Percentiles rank a stretch among this genome's conserved stretches.
These are phyloP conservation scores for Avena eriantha DNA, from an alignment of 176 grass and related monocot genomes.

Conservation along the genomic window DNA sequence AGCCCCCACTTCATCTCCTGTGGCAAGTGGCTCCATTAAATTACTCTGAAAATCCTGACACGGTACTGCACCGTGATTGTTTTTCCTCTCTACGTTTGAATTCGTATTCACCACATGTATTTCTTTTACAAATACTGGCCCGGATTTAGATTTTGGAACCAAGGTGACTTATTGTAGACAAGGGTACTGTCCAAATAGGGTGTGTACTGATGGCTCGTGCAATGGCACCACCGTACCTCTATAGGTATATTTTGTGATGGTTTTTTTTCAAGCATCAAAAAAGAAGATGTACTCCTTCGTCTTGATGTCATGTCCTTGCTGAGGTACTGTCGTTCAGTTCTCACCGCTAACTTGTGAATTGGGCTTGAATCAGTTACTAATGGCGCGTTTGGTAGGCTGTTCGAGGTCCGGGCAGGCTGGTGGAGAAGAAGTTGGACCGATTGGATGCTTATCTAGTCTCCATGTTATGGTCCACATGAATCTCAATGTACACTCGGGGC, in stretches of 20 bases:
- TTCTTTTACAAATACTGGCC: background rate
- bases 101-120: constrained; percentile 19
- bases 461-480: too few species aligned
- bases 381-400: too few species aligned
- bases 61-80: constrained; percentile 14
- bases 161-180: background rate
- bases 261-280: background rate
- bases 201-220: background rate
- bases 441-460: too few species aligned
- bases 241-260: background rate
- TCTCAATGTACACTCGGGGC: too few species aligned
- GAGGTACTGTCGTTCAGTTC: constrained; percentile 11
- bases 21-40: constrained; percentile 48
- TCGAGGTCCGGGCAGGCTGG: too few species aligned
- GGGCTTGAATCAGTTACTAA: too few species aligned
- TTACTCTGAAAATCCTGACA: constrained; percentile 38
- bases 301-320: constrained; percentile 33
- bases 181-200: background rate
- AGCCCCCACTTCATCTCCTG: constrained; percentile 4
- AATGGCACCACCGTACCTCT: constrained; percentile 34
- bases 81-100: constrained; percentile 36
- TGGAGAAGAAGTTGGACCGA: too few species aligned
- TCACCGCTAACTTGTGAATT: background rate
- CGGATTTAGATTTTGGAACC: constrained; percentile 43
- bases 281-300: background rate